Evolutionary conservation across 2,329 filamentous ascomycete species (phyloP).

Genomic region (Epichloe gansuensis): DNA sequence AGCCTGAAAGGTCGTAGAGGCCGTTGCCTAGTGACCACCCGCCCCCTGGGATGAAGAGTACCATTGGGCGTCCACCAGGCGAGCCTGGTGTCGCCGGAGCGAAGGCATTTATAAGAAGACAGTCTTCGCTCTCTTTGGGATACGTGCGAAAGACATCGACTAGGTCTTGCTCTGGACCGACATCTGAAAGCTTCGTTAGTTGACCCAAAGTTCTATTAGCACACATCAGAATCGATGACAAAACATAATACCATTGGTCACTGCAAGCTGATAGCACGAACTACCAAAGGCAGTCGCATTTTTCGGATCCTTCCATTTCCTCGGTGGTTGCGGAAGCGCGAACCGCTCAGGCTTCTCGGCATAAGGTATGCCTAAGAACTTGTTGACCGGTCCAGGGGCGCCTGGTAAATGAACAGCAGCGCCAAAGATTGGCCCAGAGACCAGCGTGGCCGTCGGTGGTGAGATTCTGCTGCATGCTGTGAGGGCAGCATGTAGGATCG

Average conservation of each 20-base stretch:
- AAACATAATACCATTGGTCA: slow-evolving; percentile 6
- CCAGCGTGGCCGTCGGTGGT: slow-evolving; percentile 7
- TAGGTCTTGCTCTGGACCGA: slow-evolving; percentile 10
- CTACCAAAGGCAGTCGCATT: slow-evolving; percentile 8
- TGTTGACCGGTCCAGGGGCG: slow-evolving; percentile 8
- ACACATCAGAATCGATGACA: not conserved
- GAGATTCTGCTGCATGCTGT: not conserved
- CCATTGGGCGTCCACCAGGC: slow-evolving; percentile 8
- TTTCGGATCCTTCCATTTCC: slow-evolving; percentile 8
- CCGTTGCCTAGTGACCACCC: slow-evolving; percentile 15
- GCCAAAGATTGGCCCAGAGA: slow-evolving; percentile 10
- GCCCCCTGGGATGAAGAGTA: slow-evolving; percentile 16
- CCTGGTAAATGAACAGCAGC: slow-evolving; percentile 8
- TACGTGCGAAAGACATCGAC: slow-evolving; percentile 10
- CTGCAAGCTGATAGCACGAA: slow-evolving; percentile 11
- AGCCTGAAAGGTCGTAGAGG: slow-evolving; percentile 12
- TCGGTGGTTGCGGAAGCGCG: slow-evolving; percentile 5
- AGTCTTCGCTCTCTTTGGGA: slow-evolving; percentile 16
- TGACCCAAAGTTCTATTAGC: too few species aligned
- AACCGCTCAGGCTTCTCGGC: slow-evolving; percentile 10
- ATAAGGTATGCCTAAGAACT: slow-evolving; percentile 13
- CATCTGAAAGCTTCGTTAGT: slow-evolving; percentile 6
- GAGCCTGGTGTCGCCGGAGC: slow-evolving; percentile 7
- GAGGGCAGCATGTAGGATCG: not conserved
- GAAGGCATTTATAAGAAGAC: slow-evolving; percentile 17